Conservation (phyloP, 1,139 yeast genomes). For the Lizanozyma gosingica region DNA sequence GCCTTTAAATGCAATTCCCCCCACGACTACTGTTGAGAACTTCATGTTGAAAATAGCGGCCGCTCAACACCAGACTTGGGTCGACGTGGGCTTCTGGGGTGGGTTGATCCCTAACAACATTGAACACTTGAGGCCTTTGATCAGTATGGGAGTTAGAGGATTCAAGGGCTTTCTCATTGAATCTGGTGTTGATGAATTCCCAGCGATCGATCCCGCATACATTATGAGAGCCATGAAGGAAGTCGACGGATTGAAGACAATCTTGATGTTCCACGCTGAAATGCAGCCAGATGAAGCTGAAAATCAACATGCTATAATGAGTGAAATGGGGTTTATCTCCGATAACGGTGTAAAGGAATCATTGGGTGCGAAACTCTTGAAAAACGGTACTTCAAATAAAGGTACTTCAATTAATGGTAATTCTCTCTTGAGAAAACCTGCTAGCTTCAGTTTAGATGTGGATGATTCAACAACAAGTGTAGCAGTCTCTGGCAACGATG, state of each 20-base stretch:
- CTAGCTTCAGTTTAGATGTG: conserved; percentile 1
- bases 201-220: conserved; percentile 58
- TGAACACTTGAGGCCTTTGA: conserved; percentile 60
- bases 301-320: neutral
- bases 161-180: conserved; percentile 88
- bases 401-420: neutral
- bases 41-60: conserved; percentile 68
- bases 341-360: conserved; percentile 2
- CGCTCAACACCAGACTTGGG: conserved; percentile 79
- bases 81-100: conserved; percentile 95
- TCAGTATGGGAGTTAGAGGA: conserved; percentile 81
- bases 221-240: conserved; percentile 56
- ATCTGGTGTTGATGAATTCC: conserved; percentile 91
- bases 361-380: neutral
- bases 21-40: conserved; percentile 78
- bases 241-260: conserved; percentile 54
- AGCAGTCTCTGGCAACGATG: neutral
- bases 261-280: conserved; percentile 91
- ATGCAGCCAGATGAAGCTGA: conserved; percentile 42
- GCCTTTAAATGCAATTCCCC: conserved; percentile 95
- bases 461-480: neutral
- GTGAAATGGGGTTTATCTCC: conserved; percentile 6
- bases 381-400: conserved; percentile 1
- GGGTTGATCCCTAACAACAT: conserved; percentile 78
- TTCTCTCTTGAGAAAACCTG: neutral